Evolutionary conservation across 2,329 filamentous ascomycete species (phyloP), one percentile per base, ranked within the genome.

Genomic region (Aspergillus sojae): DNA sequence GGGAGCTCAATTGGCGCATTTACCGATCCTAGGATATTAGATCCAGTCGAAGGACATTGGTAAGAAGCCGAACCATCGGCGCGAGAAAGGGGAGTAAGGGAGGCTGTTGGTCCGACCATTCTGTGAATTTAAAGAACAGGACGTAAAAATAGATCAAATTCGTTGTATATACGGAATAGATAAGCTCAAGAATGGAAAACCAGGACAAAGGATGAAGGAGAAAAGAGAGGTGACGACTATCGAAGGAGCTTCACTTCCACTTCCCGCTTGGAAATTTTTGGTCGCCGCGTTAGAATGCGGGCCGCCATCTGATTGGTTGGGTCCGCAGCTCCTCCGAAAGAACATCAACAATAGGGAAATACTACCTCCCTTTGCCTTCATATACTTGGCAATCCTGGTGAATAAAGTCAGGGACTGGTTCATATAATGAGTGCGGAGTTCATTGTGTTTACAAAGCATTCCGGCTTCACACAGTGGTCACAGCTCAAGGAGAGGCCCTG

Each of bases 1-100:
- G 78, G 88, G 19, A 94, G 92, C 81, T 99, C 95, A 69, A 98
- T 88, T 19, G 95, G 95, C 0, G 94, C 95, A 79, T 97, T 98
- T 69, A 96, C 93, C 16, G 92, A 90, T 61, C 91, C 91, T 60
- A 96, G 87, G 67, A 98, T 86, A 52, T 89, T 90, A 78, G 93
- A 96, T 56, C 93, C 91, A 5, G 77, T 78, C 11, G 72, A 69
- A 19, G 77, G 77, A 54, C 78, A 80, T 67, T 74, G 76, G 67
- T 79, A 80, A 50, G 74, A 74, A 26, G 78, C 77, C 28, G 79
- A 80, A 36, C 79, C 79, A 62, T 80, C 78, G 59, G 77, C 68
- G 58, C 78, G 78, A 32, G 63, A 63, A 34, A 80, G 72, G 26
- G 71, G 70, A 7, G 75, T 71, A 53, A 80, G 70, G 10, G 73